phyloP scores from a whole-genome alignment of 2,329 filamentous ascomycete species.

The Aspergillus versicolor region DNA sequence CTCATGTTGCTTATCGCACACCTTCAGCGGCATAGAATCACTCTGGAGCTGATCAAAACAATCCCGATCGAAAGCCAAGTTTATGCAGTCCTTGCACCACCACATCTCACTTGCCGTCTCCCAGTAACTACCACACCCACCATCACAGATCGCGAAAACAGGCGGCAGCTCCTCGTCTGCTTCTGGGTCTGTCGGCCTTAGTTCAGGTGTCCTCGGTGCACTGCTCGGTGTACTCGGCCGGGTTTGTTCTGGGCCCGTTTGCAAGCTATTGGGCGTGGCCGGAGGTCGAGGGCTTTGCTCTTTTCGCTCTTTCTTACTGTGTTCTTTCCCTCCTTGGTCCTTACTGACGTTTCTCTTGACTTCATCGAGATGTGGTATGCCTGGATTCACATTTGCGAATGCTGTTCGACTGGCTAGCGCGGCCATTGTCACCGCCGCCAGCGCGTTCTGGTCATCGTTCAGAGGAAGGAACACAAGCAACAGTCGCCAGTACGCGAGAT shows the following conservation, averaged over 20 bases:
- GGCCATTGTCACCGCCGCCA: constrained; percentile 18
- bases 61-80: constrained; percentile 22
- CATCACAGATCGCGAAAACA: constrained; percentile 15
- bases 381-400: not conserved
- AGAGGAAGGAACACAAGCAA: constrained; percentile 22
- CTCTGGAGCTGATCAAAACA: constrained; percentile 21
- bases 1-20: constrained; percentile 24
- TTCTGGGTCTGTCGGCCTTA: not conserved
- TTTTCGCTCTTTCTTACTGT: constrained; percentile 5
- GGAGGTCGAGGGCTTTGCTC: not conserved
- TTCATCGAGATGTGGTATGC: constrained; percentile 1
- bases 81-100: constrained; percentile 29
- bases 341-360: not conserved
- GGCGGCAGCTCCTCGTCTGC: not conserved
- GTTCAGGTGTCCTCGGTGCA: not conserved
- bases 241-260: not conserved
- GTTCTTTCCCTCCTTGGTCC: not conserved
- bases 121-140: constrained; percentile 19
- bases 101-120: constrained; percentile 26
- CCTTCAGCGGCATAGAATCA: constrained; percentile 24
- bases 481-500: constrained; percentile 22
- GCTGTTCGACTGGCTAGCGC: constrained; percentile 7
- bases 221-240: not conserved
- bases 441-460: constrained; percentile 20
- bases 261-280: not conserved